These are phyloP conservation scores for Megacollybia marginata DNA, from an alignment of 768 basidiomycete species.

Conservation along the genomic window DNA sequence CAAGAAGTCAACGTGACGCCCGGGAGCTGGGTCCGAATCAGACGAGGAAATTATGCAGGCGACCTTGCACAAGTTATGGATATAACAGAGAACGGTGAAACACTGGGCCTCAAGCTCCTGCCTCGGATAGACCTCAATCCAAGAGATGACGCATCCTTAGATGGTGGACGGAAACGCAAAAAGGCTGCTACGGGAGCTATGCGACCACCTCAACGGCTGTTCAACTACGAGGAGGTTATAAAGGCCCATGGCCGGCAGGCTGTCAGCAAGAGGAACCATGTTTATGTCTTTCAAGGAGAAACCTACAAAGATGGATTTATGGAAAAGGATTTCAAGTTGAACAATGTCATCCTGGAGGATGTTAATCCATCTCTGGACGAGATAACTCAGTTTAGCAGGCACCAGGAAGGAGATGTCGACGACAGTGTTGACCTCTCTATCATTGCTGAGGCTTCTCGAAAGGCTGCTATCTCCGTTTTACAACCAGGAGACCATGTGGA, in stretches of 20 bases:
- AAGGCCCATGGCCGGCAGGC: constrained; percentile 78
- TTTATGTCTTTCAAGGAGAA: constrained; percentile 86
- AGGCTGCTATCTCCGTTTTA: constrained; percentile 87
- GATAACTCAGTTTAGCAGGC: constrained; percentile 82
- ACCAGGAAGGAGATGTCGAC: constrained; percentile 63
- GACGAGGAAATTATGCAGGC: constrained; percentile 87
- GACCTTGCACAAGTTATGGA: constrained; percentile 96
- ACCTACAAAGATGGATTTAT: constrained; percentile 93
- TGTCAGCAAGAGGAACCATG: constrained; percentile 66
- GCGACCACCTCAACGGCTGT: constrained; percentile 86
- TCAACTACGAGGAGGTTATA: constrained; percentile 88
- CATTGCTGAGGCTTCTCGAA: constrained; percentile 88
- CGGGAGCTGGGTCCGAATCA: constrained; percentile 93
- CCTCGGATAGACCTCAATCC: constrained; percentile 98
- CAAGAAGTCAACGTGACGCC: constrained; percentile 78
- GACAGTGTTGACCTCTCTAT: constrained; percentile 78
- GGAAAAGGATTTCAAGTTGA: constrained; percentile 90
- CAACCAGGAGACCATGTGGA: constrained; percentile 98
- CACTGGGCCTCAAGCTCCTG: constrained; percentile 87
- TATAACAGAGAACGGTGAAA: constrained; percentile 88
- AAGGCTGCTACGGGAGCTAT: constrained; percentile 42
- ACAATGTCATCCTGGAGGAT: constrained; percentile 72
- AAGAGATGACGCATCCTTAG: constrained; percentile 60
- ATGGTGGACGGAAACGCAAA: constrained; percentile 70
- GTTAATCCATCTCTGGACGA: constrained; percentile 96